phyloP scores from a whole-genome alignment of 2,329 filamentous ascomycete genomes.

The Penicillium sp. region DNA sequence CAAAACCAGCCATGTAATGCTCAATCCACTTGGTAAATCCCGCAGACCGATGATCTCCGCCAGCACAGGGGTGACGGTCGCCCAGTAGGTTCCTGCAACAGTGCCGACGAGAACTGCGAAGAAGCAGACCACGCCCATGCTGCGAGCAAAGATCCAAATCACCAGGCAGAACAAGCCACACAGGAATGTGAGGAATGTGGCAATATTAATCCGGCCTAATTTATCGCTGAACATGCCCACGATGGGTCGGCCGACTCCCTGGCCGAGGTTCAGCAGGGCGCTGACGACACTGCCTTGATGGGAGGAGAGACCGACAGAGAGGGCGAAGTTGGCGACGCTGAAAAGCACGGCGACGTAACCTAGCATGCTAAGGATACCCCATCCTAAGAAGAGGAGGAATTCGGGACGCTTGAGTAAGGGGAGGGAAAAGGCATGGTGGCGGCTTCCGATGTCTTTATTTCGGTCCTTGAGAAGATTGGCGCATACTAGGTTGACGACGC shows the following conservation, averaged over 20 bases:
- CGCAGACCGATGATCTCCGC: conserved; percentile 54
- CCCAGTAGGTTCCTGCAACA: conserved; percentile 54
- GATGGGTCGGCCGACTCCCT: conserved; percentile 49
- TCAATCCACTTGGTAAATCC: conserved; percentile 50
- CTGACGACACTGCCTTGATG: conserved; percentile 55
- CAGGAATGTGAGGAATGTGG: conserved; percentile 46
- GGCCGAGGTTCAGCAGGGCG: conserved; percentile 56
- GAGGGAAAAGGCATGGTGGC: conserved; percentile 45
- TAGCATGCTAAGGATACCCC: conserved; percentile 54
- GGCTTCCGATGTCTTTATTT: conserved; percentile 48
- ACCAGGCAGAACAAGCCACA: conserved; percentile 52
- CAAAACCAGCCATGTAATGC: conserved; percentile 52
- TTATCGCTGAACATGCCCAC: conserved; percentile 56
- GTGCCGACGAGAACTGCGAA: conserved; percentile 52
- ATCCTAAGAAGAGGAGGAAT: conserved; percentile 51
- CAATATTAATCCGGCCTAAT: conserved; percentile 56
- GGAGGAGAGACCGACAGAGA: conserved; percentile 49
- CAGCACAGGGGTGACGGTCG: conserved; percentile 50
- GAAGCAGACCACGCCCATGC: conserved; percentile 50
- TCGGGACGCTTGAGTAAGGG: conserved; percentile 47
- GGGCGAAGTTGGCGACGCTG: conserved; percentile 55
- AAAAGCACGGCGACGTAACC: conserved; percentile 59
- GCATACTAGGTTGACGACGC: conserved; percentile 46
- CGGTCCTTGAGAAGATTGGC: conserved; percentile 51
- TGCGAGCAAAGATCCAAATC: conserved; percentile 53